Base-by-base conservation (phyloP, 2,329 filamentous ascomycete species). In the Curvularia verruculosa region DNA sequence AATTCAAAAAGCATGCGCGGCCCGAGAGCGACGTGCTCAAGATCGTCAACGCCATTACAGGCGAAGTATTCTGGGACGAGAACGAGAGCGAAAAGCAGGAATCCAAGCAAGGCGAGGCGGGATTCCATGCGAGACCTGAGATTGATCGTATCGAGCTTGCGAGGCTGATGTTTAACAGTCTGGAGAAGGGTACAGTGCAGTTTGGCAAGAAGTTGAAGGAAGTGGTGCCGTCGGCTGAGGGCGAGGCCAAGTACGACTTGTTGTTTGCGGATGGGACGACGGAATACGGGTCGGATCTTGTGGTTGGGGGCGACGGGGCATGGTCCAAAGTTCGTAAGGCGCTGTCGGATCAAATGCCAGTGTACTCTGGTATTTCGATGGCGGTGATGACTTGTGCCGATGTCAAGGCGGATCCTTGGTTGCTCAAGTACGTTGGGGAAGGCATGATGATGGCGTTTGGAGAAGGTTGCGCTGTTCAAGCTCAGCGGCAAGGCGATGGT, bases 11-110 rank as follows among this genome's bases (percentile, higher is more conserved):
- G 58, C 59, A 80, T 50, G 81, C 82, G 1, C 80, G 84, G 37
- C 82, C 82, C 41, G 83, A 85, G 58, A 79, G 80, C 53, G 83
- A 86, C 52, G 80, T 79, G 28, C 59, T 83, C 53, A 77, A 81
- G 46, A 71, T 85, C 7, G 74, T 81, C 10, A 79, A 83, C 61
- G 47, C 75, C 4, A 47, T 75, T 3, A 51, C 61, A 15, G 67
- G 72, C 45, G 60, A 77, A 19, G 68, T 74, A 0, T 37, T 68
- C 2, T 73, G 67, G 68, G 69, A 73, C 37, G 67, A 71, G 24
- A 73, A 72, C 24, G 45, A 48, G 0, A 15, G 18, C 3, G 62
- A 70, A 37, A 67, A 83, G 52, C 69, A 79, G 29, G 74, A 83
- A 6, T 69, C 77, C 2, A 64, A 54, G 19, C 70, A 73, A 18